Evolutionary conservation across 176 grass and related monocot genomes (phyloP), one percentile per base, ranked within the genome.

Genomic region (Ananas comosus): DNA sequence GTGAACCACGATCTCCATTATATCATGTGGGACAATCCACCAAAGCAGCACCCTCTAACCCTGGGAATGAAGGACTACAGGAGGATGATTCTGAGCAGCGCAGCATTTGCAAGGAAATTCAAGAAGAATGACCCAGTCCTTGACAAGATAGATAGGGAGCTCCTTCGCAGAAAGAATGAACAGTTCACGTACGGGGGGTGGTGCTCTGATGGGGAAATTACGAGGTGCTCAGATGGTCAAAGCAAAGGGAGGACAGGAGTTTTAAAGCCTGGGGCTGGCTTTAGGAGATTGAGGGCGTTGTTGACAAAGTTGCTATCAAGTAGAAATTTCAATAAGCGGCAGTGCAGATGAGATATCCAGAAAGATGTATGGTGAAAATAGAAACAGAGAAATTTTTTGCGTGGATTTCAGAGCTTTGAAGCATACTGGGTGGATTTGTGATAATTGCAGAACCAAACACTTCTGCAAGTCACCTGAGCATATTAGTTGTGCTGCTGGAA

Each of bases 11-110:
- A 99, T 75, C 77, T 99, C 51, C 95, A 80, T 64, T 94, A 78
- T 74, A 88, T 99, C 76, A 66, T 49, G 0, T 99, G 95, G 90
- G 95, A 94, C 74, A 99, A 48, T 56, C 94, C 95, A 3, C 95
- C 95, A 11, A 99, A 91, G 78, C 95, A 99, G 73, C 95, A 99
- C 75, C 95, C 95, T 68, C 80, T 93, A n/a, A 48, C 71, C 77
- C 80, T 99, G 21, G 80, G 82, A 1, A 13, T 88, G 25, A 82
- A 72, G 56, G 95, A 99, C 76, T 90, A 84, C 50, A 84, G 87
- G 51, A 91, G 66, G 66, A 91, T 86, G 82, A 69, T 99, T 72
- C 80, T 99, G 12, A 99, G 90, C 76, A 85, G 80, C 19, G 74
- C 77, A 1, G 71, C 87, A 0, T 91, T 99, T 49, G 95, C 85